A percentile compares a stretch with the other conserved stretches of the same genome.
phyloP scores from a whole-genome alignment of 805 yeast species.

The Saturnispora silvae region DNA sequence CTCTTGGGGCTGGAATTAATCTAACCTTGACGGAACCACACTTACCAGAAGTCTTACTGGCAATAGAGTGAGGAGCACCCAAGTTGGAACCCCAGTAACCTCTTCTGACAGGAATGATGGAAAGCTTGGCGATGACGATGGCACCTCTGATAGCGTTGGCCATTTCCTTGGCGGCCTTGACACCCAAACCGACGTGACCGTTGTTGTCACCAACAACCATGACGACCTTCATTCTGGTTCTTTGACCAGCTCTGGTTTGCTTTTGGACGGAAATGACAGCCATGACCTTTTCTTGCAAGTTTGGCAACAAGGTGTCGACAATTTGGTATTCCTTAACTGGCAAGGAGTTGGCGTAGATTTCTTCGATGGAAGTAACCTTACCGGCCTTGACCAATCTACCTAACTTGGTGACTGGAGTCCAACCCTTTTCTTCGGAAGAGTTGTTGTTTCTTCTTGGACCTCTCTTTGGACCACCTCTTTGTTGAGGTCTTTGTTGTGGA shows the following conservation, averaged over 20 bases:
- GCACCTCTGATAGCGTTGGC: slow-evolving; percentile 99
- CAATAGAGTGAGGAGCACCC: slow-evolving; percentile 99
- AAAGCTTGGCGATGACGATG: slow-evolving; percentile 96
- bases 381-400: slow-evolving; percentile 99
- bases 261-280: slow-evolving; percentile 99
- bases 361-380: slow-evolving; percentile 92
- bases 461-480: slow-evolving; percentile 48
- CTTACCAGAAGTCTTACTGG: slow-evolving; percentile 98
- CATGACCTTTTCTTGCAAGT: slow-evolving; percentile 97
- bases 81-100: slow-evolving; percentile 99
- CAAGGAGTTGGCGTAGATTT: slow-evolving; percentile 97
- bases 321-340: slow-evolving; percentile 99
- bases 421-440: slow-evolving; percentile 94
- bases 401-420: slow-evolving; percentile 99
- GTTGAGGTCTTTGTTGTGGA: slow-evolving; percentile 22
- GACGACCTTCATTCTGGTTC: slow-evolving; percentile 99
- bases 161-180: slow-evolving; percentile 99
- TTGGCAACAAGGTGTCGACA: slow-evolving; percentile 93
- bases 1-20: slow-evolving; percentile 99
- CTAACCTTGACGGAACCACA: slow-evolving; percentile 99
- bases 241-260: slow-evolving; percentile 99
- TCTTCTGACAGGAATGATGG: slow-evolving; percentile 99
- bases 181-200: slow-evolving; percentile 99
- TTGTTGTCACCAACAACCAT: slow-evolving; percentile 98
- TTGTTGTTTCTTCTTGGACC: slow-evolving; percentile 56